Conservation (phyloP, 805 yeast species). For the Teunomyces funiuensis region DNA sequence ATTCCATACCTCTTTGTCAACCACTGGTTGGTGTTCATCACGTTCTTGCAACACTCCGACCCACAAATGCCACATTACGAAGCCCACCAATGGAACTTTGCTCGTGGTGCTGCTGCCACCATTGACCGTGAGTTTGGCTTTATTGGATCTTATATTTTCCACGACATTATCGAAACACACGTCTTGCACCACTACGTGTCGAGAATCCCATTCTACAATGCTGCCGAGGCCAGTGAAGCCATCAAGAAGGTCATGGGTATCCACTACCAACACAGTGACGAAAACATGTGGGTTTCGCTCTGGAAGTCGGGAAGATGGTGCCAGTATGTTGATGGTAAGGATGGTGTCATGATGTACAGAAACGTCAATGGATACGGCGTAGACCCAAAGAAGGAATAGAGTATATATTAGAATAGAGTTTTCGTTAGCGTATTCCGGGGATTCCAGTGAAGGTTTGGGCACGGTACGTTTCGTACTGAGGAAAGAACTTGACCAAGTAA, state of each 20-base stretch:
- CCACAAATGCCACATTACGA: conserved; percentile 60
- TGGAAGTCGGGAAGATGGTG: conserved; percentile 64
- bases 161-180: conserved; percentile 59
- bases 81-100: conserved; percentile 58
- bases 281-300: conserved; percentile 56
- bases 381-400: conserved; percentile 10
- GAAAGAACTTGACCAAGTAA: conserved; percentile 66
- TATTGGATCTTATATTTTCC: conserved; percentile 56
- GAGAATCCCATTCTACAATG: conserved; percentile 56
- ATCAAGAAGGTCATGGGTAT: conserved; percentile 53
- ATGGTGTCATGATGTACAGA: conserved; percentile 68
- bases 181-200: conserved; percentile 57
- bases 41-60: conserved; percentile 63
- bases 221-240: conserved; percentile 52
- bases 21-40: conserved; percentile 66
- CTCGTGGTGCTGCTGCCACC: conserved; percentile 67
- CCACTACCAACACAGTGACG: conserved; percentile 49
- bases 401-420: neutral
- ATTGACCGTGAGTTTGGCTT: conserved; percentile 63
- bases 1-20: conserved; percentile 60
- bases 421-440: conserved; percentile 48
- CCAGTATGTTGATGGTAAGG: conserved; percentile 68
- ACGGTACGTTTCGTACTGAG: conserved; percentile 58
- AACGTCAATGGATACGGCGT: conserved; percentile 45
- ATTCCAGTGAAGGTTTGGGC: conserved; percentile 54